Percentiles rank a stretch among this genome's conserved stretches.
These are phyloP conservation scores for Phytophthora tentaculata DNA, from an alignment of 352 stramenopile genomes.

Conservation along the genomic window DNA sequence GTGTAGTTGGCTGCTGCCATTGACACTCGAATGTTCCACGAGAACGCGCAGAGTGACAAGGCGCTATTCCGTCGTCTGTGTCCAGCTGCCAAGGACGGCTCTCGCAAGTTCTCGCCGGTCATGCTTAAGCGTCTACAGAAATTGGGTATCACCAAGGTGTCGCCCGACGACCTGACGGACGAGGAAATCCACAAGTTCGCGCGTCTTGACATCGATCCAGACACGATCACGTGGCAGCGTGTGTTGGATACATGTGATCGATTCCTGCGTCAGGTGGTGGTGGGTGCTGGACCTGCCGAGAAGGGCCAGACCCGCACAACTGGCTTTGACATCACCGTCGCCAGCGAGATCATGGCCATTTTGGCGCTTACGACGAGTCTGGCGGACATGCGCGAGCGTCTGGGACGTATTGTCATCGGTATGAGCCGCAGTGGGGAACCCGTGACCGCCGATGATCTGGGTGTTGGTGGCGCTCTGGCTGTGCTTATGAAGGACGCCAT, in stretches of 20 bases:
- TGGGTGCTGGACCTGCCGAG: constrained; percentile 92
- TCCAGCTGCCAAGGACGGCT: constrained; percentile 82
- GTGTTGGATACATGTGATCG: constrained; percentile 98
- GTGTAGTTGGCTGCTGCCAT: constrained; percentile 95
- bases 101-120: constrained; percentile 86
- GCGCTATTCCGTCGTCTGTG: constrained; percentile 89
- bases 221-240: constrained; percentile 93
- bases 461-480: constrained; percentile 94
- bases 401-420: constrained; percentile 96
- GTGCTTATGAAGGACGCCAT: constrained; percentile 99
- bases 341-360: constrained; percentile 99
- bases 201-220: constrained; percentile 95
- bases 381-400: constrained; percentile 93
- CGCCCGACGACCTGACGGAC: constrained; percentile 93
- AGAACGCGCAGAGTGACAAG: constrained; percentile 86
- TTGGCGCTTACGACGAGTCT: constrained; percentile 95
- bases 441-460: constrained; percentile 97
- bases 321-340: constrained; percentile 92
- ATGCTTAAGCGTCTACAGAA: constrained; percentile 96
- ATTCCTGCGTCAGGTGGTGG: constrained; percentile 92
- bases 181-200: constrained; percentile 94
- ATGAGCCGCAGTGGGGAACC: constrained; percentile 80
- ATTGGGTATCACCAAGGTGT: constrained; percentile 93
- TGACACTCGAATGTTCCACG: constrained; percentile 98
- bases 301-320: constrained; percentile 84